Percentiles rank a stretch among this genome's conserved stretches.
Evolutionary conservation across 2,329 filamentous ascomycete species (phyloP).

Genomic region (Waltergamsia citrina): DNA sequence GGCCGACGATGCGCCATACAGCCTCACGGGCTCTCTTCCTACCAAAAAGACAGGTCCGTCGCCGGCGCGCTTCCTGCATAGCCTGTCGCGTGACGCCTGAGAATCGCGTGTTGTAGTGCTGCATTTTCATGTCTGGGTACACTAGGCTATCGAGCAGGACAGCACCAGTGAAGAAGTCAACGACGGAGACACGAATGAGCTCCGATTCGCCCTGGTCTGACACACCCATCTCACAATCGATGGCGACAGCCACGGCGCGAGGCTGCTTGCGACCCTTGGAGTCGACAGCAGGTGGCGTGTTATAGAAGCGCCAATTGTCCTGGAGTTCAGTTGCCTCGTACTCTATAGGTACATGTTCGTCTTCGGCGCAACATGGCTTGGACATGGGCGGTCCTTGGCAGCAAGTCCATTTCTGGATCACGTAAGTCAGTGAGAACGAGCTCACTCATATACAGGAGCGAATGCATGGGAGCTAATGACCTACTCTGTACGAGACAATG

Average conservation of each 20-base stretch:
- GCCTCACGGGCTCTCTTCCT: conserved; percentile 23
- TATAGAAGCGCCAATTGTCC: too few species aligned
- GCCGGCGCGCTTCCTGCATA: conserved; percentile 24
- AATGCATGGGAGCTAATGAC: too few species aligned
- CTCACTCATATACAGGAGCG: too few species aligned
- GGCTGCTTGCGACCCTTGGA: too few species aligned
- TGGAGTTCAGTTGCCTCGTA: too few species aligned
- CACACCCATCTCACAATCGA: conserved; percentile 49
- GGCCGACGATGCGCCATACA: conserved; percentile 33
- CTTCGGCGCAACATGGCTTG: too few species aligned
- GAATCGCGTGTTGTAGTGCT: conserved; percentile 37
- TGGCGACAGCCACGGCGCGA: conserved; percentile 25
- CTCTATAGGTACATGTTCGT: too few species aligned
- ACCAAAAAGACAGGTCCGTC: conserved; percentile 26
- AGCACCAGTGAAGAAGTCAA: conserved; percentile 40
- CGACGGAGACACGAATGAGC: conserved; percentile 38
- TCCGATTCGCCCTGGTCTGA: conserved; percentile 32
- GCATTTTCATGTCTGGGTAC: conserved; percentile 32
- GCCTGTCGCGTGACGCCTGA: conserved; percentile 34
- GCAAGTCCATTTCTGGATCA: too few species aligned
- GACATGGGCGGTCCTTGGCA: too few species aligned
- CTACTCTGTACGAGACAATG: too few species aligned
- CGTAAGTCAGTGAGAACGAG: too few species aligned
- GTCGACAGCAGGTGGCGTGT: too few species aligned
- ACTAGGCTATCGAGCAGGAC: conserved; percentile 42